Conservation (phyloP, 1,139 yeast species). For the Eremothecium sinecaudum region DNA sequence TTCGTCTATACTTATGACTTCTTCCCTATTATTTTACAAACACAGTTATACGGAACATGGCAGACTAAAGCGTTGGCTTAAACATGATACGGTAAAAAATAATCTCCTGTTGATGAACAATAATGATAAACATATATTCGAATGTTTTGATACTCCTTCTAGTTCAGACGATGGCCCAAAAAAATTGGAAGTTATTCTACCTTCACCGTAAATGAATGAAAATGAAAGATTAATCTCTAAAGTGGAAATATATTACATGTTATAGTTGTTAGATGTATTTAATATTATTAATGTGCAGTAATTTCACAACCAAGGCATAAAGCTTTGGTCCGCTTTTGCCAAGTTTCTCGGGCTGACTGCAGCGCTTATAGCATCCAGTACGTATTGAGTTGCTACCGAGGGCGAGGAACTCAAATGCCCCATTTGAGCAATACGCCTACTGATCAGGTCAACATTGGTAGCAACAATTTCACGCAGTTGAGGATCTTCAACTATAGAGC, state of each 20-base stretch:
- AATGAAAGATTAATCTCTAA: no score
- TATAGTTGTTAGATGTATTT: not conserved
- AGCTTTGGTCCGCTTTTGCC: conserved; percentile 84
- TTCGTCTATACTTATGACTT: conserved; percentile 1
- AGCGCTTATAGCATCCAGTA: conserved; percentile 81
- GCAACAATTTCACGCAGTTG: conserved; percentile 82
- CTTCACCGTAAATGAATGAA: no score
- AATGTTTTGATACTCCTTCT: not conserved
- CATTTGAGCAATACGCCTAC: conserved; percentile 58
- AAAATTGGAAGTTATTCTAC: no score
- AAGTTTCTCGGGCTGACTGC: conserved; percentile 94
- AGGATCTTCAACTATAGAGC: conserved; percentile 47
- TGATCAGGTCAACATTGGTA: conserved; percentile 77
- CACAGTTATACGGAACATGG: conserved; percentile 2
- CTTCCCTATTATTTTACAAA: conserved; percentile 4
- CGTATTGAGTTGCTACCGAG: conserved; percentile 83
- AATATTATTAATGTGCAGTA: not conserved
- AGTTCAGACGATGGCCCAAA: not conserved
- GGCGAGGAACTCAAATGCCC: conserved; percentile 72
- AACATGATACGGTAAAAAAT: conserved; percentile 1
- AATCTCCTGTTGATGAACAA: conserved; percentile 4
- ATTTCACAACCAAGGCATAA: conserved; percentile 81
- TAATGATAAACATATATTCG: conserved; percentile 4
- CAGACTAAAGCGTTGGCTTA: conserved; percentile 2
- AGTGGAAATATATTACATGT: no score